Evolutionary conservation across 306 rosid species (phyloP).

Genomic region (Clitoria ternatea): DNA sequence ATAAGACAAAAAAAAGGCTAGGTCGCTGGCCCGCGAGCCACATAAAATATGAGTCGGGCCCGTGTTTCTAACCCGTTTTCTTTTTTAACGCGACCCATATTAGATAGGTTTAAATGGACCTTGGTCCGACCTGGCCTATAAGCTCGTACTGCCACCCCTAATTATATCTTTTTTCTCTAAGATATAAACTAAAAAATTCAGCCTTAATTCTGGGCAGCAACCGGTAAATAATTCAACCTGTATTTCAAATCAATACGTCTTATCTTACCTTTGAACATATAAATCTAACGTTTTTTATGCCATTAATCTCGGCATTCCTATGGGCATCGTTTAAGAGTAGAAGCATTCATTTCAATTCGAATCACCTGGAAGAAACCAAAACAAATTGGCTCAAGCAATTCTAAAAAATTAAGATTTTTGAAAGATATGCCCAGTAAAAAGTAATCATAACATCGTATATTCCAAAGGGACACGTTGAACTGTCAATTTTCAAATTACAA

Average conservation of each 20-base stretch:
- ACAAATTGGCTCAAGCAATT: conserved; percentile 18
- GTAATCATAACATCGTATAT: conserved; percentile 9
- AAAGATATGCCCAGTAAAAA: conserved; percentile 1
- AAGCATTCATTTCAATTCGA: conserved; percentile 96
- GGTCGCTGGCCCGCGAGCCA: too few species aligned
- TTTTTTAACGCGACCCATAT: too few species aligned
- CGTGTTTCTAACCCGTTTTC: too few species aligned
- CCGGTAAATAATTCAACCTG: conserved; percentile 16
- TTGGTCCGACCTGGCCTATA: too few species aligned
- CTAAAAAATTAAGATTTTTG: neutral
- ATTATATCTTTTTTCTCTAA: too few species aligned
- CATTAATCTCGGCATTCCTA: conserved; percentile 91
- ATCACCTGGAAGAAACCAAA: conserved; percentile 56
- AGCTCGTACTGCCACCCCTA: too few species aligned
- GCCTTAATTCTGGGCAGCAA: neutral
- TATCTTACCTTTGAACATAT: conserved; percentile 81
- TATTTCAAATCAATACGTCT: neutral
- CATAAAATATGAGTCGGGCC: too few species aligned
- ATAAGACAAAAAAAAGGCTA: too few species aligned
- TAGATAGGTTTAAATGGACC: too few species aligned
- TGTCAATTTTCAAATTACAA: neutral
- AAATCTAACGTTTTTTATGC: conserved; percentile 78
- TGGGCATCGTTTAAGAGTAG: conserved; percentile 86
- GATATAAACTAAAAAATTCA: too few species aligned
- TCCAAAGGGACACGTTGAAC: conserved; percentile 3